phyloP scores from a whole-genome alignment of 164 flowering plant genomes.

The Stephania japonica region DNA sequence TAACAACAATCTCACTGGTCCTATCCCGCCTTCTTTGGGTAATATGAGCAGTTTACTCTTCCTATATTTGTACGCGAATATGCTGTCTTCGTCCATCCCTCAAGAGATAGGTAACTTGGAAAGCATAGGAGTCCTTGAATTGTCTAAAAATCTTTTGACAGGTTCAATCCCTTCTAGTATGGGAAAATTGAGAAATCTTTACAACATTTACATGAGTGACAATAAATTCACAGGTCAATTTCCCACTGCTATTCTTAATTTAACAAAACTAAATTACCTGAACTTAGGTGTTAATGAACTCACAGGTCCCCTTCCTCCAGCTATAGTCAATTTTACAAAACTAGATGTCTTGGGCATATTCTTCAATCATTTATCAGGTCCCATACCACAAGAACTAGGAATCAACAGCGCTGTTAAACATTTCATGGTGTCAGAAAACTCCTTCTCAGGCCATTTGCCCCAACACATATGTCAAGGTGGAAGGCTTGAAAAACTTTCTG shows the following conservation, averaged over 20 bases:
- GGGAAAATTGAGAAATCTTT: neutral
- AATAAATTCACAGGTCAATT: neutral
- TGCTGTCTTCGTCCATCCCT: neutral
- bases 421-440: no score
- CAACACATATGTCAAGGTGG: neutral
- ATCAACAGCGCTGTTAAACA: no score
- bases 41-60: neutral
- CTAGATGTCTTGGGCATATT: no score
- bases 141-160: neutral
- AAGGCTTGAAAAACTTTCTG: neutral
- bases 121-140: neutral
- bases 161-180: constrained; percentile 2
- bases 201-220: neutral
- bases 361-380: no score
- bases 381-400: no score
- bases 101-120: neutral
- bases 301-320: no score
- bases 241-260: neutral
- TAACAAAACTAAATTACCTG: neutral
- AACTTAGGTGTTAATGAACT: no score
- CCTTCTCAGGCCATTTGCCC: constrained; percentile 1
- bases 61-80: neutral
- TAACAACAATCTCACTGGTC: constrained; percentile 5
- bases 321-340: no score
- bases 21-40: no score